Percentiles rank a stretch among this genome's conserved stretches.
Conservation (phyloP, 2,329 filamentous ascomycete genomes). For the Hypocrella siamensis region DNA sequence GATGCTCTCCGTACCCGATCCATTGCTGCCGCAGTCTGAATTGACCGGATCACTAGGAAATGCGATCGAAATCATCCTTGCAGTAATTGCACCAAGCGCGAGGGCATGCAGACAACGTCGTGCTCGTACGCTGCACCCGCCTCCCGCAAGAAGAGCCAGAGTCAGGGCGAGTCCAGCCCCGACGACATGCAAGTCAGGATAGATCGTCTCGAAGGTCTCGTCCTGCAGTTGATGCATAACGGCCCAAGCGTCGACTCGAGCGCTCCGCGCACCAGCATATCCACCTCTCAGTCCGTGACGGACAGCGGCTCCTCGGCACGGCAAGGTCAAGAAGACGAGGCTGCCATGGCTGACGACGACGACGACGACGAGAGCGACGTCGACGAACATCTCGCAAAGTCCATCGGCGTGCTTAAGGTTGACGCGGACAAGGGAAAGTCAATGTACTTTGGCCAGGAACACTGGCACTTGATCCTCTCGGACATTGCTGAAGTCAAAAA, state of each 20-base stretch:
- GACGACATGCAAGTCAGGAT: slow-evolving; percentile 99
- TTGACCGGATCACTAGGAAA: slow-evolving; percentile 44
- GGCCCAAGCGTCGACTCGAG: slow-evolving; percentile 38
- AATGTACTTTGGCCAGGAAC: slow-evolving; percentile 67
- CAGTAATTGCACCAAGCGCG: slow-evolving; percentile 86
- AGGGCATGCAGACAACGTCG: slow-evolving; percentile 62
- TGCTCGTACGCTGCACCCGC: slow-evolving; percentile 71
- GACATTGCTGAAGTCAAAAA: slow-evolving; percentile 89
- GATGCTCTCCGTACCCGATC: no score
- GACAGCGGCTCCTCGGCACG: slow-evolving; percentile 29
- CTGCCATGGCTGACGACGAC: slow-evolving; percentile 36
- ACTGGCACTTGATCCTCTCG: slow-evolving; percentile 66
- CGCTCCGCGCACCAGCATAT: slow-evolving; percentile 14
- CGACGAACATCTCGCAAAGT: slow-evolving; percentile 52
- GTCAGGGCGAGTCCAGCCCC: slow-evolving; percentile 44
- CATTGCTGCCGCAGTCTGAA: no score
- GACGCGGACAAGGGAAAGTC: slow-evolving; percentile 63
- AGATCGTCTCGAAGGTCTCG: slow-evolving; percentile 81
- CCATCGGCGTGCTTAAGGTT: slow-evolving; percentile 70
- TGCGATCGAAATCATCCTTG: slow-evolving; percentile 86
- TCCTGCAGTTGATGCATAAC: slow-evolving; percentile 87
- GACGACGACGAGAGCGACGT: slow-evolving; percentile 48
- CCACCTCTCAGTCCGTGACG: slow-evolving; percentile 20
- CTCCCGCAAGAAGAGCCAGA: slow-evolving; percentile 58
- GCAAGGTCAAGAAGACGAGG: slow-evolving; percentile 42